Percentiles rank a stretch among this genome's conserved stretches.
Evolutionary conservation across 805 yeast genomes (phyloP).

Genomic region (baker's yeast (Saccharomyces cerevisiae)): DNA sequence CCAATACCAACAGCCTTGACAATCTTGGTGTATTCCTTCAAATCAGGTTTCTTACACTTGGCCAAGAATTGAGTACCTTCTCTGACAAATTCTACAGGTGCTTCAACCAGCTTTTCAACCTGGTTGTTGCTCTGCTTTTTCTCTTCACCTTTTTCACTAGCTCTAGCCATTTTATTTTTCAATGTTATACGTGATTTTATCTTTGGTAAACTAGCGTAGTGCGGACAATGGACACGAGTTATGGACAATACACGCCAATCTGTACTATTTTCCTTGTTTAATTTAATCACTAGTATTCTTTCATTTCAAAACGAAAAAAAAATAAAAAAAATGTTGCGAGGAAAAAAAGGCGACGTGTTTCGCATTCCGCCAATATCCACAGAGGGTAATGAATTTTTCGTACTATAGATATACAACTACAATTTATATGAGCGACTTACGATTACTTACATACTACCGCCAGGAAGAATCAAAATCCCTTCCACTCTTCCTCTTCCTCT

Average conservation of each 20-base stretch:
- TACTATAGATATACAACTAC: not conserved
- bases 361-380: not conserved
- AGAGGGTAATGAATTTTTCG: not conserved
- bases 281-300: not conserved
- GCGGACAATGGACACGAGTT: not conserved
- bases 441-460: not conserved
- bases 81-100: slow-evolving; percentile 83
- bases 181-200: not conserved
- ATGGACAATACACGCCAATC: not conserved
- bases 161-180: not conserved
- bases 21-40: slow-evolving; percentile 78
- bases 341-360: not conserved
- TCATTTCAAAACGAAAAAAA: not conserved
- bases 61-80: slow-evolving; percentile 84
- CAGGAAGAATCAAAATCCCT: slow-evolving; percentile 27
- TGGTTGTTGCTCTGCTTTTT: slow-evolving; percentile 22
- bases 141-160: slow-evolving; percentile 20
- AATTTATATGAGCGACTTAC: not conserved
- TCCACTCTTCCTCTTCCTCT: slow-evolving; percentile 34
- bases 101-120: slow-evolving; percentile 65
- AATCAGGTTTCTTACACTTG: slow-evolving; percentile 89
- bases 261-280: not conserved
- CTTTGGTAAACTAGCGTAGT: not conserved
- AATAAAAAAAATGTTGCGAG: not conserved
- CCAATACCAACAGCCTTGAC: slow-evolving; percentile 96